phyloP scores from a whole-genome alignment of 2,329 filamentous ascomycete species.

The Penicillium sp. region DNA sequence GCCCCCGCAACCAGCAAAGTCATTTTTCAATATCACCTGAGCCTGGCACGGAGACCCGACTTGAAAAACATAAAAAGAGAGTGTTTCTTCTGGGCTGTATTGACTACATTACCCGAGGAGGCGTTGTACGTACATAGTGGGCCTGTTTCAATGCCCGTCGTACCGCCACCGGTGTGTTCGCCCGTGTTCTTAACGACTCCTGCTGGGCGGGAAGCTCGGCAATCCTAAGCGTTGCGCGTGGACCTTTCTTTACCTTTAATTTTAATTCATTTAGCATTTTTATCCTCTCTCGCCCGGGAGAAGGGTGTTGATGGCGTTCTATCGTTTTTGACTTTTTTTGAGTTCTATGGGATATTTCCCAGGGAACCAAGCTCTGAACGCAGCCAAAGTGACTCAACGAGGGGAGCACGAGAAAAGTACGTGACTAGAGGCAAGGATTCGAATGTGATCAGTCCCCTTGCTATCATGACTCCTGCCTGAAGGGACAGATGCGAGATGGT shows the following conservation, averaged over 20 bases:
- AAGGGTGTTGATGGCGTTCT: neutral
- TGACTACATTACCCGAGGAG: constrained; percentile 23
- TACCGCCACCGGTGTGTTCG: constrained; percentile 26
- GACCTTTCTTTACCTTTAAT: constrained; percentile 19
- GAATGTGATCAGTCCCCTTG: constrained; percentile 29
- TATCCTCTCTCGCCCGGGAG: neutral
- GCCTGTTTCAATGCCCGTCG: constrained; percentile 25
- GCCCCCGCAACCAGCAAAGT: constrained; percentile 12
- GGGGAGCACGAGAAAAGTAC: neutral
- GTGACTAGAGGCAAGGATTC: constrained; percentile 11
- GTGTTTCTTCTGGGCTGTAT: neutral
- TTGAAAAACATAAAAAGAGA: neutral
- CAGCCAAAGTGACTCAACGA: constrained; percentile 12
- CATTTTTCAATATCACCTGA: constrained; percentile 30
- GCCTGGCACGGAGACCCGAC: constrained; percentile 15
- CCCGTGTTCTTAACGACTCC: constrained; percentile 12
- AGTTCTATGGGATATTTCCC: neutral
- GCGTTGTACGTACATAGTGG: constrained; percentile 23
- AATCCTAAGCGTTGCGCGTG: constrained; percentile 30
- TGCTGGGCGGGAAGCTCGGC: constrained; percentile 33
- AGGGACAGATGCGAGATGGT: neutral
- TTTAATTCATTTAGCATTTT: neutral
- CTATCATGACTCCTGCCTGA: neutral
- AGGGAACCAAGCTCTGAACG: neutral
- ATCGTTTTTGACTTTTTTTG: constrained; percentile 1